A percentile compares a stretch with the other conserved stretches of the same genome.
phyloP scores from a whole-genome alignment of 2,329 filamentous ascomycete species.

The Akanthomyces lecanii region DNA sequence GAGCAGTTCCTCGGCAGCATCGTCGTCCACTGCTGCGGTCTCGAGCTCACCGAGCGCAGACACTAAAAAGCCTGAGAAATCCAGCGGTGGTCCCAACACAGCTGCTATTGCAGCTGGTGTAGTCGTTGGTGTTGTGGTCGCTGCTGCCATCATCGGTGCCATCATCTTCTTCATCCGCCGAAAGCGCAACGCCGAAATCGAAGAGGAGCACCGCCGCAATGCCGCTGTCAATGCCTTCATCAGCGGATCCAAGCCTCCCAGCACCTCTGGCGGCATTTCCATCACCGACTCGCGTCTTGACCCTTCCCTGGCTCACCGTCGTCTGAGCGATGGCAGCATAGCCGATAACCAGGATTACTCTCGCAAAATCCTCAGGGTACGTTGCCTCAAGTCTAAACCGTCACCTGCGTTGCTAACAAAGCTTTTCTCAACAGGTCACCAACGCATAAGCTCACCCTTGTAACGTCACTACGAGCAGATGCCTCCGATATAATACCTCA shows the following conservation, averaged over 20 bases:
- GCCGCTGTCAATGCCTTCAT: constrained; percentile 75
- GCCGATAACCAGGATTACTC: constrained; percentile 97
- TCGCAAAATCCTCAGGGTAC: constrained; percentile 87
- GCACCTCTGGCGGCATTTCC: constrained; percentile 61
- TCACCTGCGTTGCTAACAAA: constrained; percentile 19
- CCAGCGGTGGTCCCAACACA: constrained; percentile 54
- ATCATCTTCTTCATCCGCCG: constrained; percentile 71
- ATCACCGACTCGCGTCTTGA: constrained; percentile 83
- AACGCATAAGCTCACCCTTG: constrained; percentile 46
- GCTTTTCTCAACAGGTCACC: constrained; percentile 42
- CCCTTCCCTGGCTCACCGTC: constrained; percentile 75
- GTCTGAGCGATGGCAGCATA: constrained; percentile 92
- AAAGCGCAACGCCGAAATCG: constrained; percentile 70
- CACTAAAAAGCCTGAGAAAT: constrained; percentile 2
- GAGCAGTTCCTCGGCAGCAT: constrained; percentile 22
- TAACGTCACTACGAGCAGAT: constrained; percentile 22
- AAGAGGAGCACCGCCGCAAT: constrained; percentile 80
- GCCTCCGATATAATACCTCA: constrained; percentile 19
- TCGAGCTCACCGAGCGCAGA: constrained; percentile 23
- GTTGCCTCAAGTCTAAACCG: constrained; percentile 26
- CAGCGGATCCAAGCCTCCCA: constrained; percentile 57
- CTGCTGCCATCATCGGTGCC: constrained; percentile 63
- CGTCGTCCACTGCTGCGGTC: constrained; percentile 23
- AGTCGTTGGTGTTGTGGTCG: constrained; percentile 73
- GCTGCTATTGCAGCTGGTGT: constrained; percentile 83